phyloP scores from a whole-genome alignment of 169 alveolate species.

The Eimeria brunetti region DNA sequence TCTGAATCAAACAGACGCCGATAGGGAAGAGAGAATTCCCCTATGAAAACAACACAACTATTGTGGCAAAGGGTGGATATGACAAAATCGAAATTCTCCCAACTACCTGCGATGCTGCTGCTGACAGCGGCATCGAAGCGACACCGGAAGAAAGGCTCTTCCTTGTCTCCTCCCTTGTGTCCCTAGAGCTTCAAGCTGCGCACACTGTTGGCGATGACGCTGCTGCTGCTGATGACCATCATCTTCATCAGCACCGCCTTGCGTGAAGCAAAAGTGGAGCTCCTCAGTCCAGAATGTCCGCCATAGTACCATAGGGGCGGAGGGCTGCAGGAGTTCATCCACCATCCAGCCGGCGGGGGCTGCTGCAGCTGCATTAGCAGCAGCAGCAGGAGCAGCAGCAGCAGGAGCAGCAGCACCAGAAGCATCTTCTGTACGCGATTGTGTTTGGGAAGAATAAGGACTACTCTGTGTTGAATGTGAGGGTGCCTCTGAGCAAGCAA shows the following conservation, averaged over 20 bases:
- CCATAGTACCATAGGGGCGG: background rate
- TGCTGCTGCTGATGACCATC: background rate
- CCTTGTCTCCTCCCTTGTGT: background rate
- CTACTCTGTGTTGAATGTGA: slow-evolving; percentile 35
- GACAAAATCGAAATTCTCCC: background rate
- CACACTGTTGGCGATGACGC: background rate
- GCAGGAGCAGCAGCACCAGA: slow-evolving; percentile 9
- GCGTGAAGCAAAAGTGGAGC: background rate
- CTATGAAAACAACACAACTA: background rate
- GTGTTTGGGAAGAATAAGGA: background rate
- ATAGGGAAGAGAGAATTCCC: background rate
- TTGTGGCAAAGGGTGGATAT: background rate
- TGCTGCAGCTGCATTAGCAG: background rate
- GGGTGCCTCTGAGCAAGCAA: slow-evolving; percentile 54
- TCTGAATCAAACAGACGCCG: background rate
- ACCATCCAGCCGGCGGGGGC: background rate
- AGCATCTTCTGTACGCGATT: background rate
- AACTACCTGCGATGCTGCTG: background rate
- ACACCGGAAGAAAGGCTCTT: background rate
- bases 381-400: slow-evolving; percentile 9
- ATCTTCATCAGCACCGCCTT: background rate
- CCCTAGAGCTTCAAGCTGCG: background rate
- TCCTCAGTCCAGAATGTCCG: background rate
- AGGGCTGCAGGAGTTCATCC: background rate
- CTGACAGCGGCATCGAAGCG: background rate